These are phyloP conservation scores for Saururus chinensis DNA, from an alignment of 164 flowering plant species.

Conservation along the genomic window DNA sequence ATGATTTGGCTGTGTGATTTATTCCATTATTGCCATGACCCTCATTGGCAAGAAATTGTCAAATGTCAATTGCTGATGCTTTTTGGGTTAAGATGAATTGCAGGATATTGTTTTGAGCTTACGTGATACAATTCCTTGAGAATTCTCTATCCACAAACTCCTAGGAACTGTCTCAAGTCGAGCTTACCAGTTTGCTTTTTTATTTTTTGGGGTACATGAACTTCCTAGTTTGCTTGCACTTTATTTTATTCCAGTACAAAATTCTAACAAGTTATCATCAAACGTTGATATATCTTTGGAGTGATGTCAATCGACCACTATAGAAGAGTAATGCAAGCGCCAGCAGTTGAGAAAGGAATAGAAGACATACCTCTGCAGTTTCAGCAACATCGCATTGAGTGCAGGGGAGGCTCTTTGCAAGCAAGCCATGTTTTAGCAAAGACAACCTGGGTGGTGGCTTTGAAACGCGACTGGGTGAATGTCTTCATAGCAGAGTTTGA, in stretches of 20 bases:
- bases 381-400: conserved; percentile 54
- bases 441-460: not conserved
- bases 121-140: too few species aligned
- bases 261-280: too few species aligned
- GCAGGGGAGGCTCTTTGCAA: conserved; percentile 50
- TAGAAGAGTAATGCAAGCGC: not conserved
- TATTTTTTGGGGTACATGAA: too few species aligned
- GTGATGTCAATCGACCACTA: not conserved
- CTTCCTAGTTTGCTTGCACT: too few species aligned
- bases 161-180: too few species aligned
- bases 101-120: not conserved
- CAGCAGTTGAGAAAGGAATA: not conserved
- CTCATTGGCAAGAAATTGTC: too few species aligned
- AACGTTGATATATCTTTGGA: not conserved
- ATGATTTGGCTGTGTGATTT: too few species aligned
- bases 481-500: not conserved
- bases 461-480: not conserved
- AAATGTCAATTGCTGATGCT: too few species aligned
- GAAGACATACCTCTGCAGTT: conserved; percentile 32
- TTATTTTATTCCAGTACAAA: too few species aligned
- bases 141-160: too few species aligned
- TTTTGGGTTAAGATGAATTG: not conserved
- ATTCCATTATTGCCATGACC: too few species aligned
- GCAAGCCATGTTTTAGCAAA: conserved; percentile 28
- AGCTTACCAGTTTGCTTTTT: too few species aligned